Evolutionary conservation across 2,329 filamentous ascomycete genomes (phyloP), one percentile per base, ranked within the genome.

Genomic region (Aspergillus tubingensis): DNA sequence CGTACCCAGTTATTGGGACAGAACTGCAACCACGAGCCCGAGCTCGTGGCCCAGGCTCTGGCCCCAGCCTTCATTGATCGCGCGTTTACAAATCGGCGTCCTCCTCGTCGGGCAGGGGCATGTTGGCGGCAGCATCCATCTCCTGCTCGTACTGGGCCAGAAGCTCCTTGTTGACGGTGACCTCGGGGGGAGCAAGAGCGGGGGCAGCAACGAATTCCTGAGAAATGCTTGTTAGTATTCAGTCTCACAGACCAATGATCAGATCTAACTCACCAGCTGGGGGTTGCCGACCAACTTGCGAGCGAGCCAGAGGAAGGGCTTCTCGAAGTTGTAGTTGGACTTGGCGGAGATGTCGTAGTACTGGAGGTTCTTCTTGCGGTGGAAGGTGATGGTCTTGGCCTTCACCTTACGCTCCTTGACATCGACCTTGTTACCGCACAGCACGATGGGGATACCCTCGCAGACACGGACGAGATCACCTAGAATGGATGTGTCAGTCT

Each of bases 361-460:
- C 84, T 99, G 95, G 56, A 99, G 89, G 84, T 98, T 99, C 90
- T 99, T 99, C 91, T 99, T 99, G 83, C 95, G 92, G 88, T 99
- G 95, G 91, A 99, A 99, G 70, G 95, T 99, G 83, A 99, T 99
- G 79, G 94, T 96, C 91, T 99, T 99, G 78, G 95, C 95, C 89
- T 99, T 99, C 79, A 99, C 95, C 85, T 99, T 99, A 82, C 95
- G 92, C 88, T 99, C 95, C 91, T 99, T 99, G 68, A 99, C 95
- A 76, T 99, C 94, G 80, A 99, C 94, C 88, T 99, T 99, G 91
- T 99, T 99, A 77, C 94, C 94, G 81, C 89, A 92, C 68, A 99
- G 91, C 74, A 98, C 95, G 76, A 99, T 98, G 72, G 94, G 94
- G 75, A 99, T 95, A 85, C 95, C 96, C 87, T 99, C 94, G 85